Base-by-base conservation (phyloP, 331 rosid species). In the Rhamnella rubrinervis region DNA sequence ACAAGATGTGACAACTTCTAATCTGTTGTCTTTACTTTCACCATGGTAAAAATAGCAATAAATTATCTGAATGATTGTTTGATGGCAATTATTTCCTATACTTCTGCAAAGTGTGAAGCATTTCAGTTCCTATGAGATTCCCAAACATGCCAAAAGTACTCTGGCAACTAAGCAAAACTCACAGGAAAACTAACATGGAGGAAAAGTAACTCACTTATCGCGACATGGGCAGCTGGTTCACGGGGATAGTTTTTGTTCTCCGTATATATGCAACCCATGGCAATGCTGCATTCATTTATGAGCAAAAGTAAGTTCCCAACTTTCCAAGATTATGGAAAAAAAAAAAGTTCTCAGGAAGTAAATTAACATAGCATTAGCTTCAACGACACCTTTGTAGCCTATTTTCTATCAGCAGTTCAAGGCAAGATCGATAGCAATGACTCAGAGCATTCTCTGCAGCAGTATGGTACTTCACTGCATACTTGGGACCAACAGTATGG, bases 371-470 rank as follows among this genome's bases (percentile, higher is more conserved):
- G 73, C 75, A 80, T 63, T 65, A 47, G 50, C 62, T 72, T 63
- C 65, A 52, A 65, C 59, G 72, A 41, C 60, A 95, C 99, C 97
- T 95, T 75, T 71, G 84, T 81, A 95, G 83, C 39, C 95, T 92
- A 83, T 85, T 72, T 53, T 93, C 97, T 52, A 93, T 79, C 63
- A 93, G 92, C 72, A 93, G 93, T 85, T 93, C 97, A 35, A 93
- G 89, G 83, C 98, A 90, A 78, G 98, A 86, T 19, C 98, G 97
- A 39, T 93, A 93, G 73, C 98, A 93, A 77, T 93, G 98, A 76
- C 98, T 93, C 71, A 93, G 84, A 75, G 98, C 96, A 74, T 90
- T 93, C 82, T 93, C 98, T 61, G 98, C 97, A 49, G 98, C 98
- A 50, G 98, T 90, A 74, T 93, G 98, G 77, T 93, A 93, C 76